Percentiles rank a stretch among this genome's conserved stretches.
Evolutionary conservation across 1,139 yeast species (phyloP).

Genomic region (Sugiyamaella pinicola): DNA sequence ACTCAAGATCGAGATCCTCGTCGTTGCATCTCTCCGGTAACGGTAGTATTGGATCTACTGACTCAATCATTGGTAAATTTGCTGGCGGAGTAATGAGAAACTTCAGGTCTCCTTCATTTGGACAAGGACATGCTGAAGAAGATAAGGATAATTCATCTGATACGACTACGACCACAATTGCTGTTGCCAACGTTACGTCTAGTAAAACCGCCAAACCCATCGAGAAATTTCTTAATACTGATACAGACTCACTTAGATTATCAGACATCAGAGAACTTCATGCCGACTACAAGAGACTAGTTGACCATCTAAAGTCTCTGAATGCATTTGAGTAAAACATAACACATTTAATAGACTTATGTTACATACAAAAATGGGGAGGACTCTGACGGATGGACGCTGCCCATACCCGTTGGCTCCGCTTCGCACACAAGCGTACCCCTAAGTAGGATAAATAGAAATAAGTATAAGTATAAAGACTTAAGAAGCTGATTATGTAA

Average conservation of each 20-base stretch:
- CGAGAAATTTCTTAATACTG: slow-evolving; percentile 33
- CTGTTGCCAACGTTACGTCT: slow-evolving; percentile 5
- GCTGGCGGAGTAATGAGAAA: slow-evolving; percentile 30
- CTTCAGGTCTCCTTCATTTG: slow-evolving; percentile 28
- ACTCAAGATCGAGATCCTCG: slow-evolving; percentile 20
- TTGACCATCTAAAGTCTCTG: slow-evolving; percentile 33
- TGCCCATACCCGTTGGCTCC: background rate
- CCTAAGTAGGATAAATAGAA: no score
- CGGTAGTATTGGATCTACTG: slow-evolving; percentile 11
- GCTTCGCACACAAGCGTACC: no score
- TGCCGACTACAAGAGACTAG: slow-evolving; percentile 44
- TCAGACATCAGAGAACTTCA: slow-evolving; percentile 43
- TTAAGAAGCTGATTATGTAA: no score
- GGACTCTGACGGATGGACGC: background rate
- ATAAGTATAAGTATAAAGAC: no score
- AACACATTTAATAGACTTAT: slow-evolving; percentile 8
- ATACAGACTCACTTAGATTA: slow-evolving; percentile 39
- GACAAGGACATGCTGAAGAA: slow-evolving; percentile 15
- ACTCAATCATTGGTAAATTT: slow-evolving; percentile 27
- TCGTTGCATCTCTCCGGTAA: slow-evolving; percentile 18
- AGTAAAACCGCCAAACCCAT: slow-evolving; percentile 30
- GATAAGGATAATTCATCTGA: background rate
- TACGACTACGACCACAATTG: slow-evolving; percentile 17
- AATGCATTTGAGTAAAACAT: slow-evolving; percentile 37
- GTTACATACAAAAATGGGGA: background rate